These are phyloP conservation scores for Balansia obtecta DNA, from an alignment of 2,329 filamentous ascomycete species.

Conservation along the genomic window DNA sequence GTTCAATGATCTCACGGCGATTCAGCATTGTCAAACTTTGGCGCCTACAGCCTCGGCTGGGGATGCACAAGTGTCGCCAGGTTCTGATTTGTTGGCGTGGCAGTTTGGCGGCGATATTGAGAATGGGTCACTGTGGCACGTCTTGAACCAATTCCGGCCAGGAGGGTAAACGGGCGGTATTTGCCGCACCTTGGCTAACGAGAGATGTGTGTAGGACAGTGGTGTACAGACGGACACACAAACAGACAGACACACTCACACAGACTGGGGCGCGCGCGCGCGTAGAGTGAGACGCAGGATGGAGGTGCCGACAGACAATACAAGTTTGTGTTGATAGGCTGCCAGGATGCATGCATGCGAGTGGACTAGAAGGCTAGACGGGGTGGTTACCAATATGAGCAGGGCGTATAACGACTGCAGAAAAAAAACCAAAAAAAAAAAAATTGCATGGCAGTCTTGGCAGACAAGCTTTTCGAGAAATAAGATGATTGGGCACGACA, in stretches of 20 bases:
- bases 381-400: background rate
- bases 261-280: too few relatives aligned
- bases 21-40: conserved; percentile 14
- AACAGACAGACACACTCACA: too few relatives aligned
- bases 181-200: background rate
- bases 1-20: conserved; percentile 42
- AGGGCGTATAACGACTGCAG: background rate
- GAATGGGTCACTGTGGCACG: conserved; percentile 37
- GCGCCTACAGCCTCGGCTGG: background rate
- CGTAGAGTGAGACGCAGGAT: too few relatives aligned
- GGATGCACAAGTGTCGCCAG: background rate
- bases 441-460: too few relatives aligned
- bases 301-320: too few relatives aligned
- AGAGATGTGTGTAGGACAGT: background rate
- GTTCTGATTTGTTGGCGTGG: conserved; percentile 19
- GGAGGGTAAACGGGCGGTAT: background rate
- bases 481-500: background rate
- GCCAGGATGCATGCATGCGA: too few relatives aligned
- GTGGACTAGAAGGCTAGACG: background rate
- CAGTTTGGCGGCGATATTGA: conserved; percentile 44
- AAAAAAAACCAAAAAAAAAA: too few relatives aligned
- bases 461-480: background rate
- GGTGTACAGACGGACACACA: background rate
- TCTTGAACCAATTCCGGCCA: conserved; percentile 37
- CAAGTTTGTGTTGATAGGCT: too few relatives aligned